Evolutionary conservation across 306 rosid genomes (phyloP).

Genomic region (Sindora glabra): DNA sequence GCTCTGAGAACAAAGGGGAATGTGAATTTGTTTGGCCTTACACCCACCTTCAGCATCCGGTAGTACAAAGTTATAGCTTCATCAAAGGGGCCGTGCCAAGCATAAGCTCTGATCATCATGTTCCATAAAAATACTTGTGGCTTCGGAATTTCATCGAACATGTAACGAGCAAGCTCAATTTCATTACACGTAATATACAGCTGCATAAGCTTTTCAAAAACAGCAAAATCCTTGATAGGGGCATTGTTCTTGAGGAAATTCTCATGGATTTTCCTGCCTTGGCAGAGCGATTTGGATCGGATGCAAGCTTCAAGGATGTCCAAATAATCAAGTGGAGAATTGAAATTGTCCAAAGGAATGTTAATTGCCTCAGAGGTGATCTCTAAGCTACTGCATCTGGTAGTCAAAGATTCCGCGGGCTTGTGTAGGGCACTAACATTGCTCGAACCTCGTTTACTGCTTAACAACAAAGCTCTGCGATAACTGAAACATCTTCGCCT

Average conservation of each 20-base stretch:
- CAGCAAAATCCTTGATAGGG: background rate
- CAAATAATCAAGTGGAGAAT: background rate
- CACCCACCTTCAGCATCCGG: slow-evolving; percentile 21
- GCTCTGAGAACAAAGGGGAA: slow-evolving; percentile 45
- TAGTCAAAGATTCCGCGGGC: background rate
- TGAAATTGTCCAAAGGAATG: background rate
- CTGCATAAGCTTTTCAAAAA: slow-evolving; percentile 22
- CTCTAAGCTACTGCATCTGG: background rate
- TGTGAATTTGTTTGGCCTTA: slow-evolving; percentile 36
- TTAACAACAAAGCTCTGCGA: background rate
- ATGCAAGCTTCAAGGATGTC: slow-evolving; percentile 14
- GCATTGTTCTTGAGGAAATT: background rate
- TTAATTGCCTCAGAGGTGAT: background rate
- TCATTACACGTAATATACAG: slow-evolving; percentile 20
- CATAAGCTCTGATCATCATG: slow-evolving; percentile 41
- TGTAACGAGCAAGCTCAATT: slow-evolving; percentile 23
- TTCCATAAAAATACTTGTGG: slow-evolving; percentile 31
- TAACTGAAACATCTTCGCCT: background rate
- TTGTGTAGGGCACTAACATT: background rate
- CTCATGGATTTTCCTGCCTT: slow-evolving; percentile 9
- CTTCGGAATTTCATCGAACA: slow-evolving; percentile 40
- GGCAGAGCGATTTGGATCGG: slow-evolving; percentile 8
- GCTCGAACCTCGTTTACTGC: background rate
- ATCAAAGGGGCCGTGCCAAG: slow-evolving; percentile 35
- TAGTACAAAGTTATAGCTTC: slow-evolving; percentile 24